Conservation (phyloP, 2,329 filamentous ascomycete genomes). For the Alternaria metachromatica region DNA sequence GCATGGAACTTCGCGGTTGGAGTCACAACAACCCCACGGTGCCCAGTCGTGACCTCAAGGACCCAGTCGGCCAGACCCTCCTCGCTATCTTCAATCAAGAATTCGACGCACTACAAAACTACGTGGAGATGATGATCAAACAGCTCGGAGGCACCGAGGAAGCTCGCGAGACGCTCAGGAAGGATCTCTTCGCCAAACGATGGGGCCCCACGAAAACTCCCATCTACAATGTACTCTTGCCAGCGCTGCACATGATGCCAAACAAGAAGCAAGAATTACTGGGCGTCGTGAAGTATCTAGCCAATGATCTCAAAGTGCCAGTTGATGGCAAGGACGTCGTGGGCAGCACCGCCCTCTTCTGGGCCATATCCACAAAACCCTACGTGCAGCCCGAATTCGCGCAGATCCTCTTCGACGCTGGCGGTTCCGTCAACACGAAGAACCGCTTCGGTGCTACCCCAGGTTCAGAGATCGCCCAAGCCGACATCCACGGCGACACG, state of each 20-base stretch:
- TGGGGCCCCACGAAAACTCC: slow-evolving; percentile 21
- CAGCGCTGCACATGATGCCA: slow-evolving; percentile 10
- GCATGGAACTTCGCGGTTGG: slow-evolving; percentile 24
- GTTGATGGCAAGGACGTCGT: slow-evolving; percentile 18
- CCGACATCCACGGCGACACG: slow-evolving; percentile 16
- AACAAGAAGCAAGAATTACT: slow-evolving; percentile 4
- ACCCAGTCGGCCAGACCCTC: slow-evolving; percentile 15
- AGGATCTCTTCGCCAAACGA: slow-evolving; percentile 14
- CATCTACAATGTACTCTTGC: slow-evolving; percentile 19
- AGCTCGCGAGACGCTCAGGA: slow-evolving; percentile 7
- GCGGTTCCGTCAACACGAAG: slow-evolving; percentile 17
- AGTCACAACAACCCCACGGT: slow-evolving; percentile 7
- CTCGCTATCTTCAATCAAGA: slow-evolving; percentile 4
- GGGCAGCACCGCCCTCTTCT: slow-evolving; percentile 21
- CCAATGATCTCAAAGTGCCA: slow-evolving; percentile 13
- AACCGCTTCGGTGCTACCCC: slow-evolving; percentile 17
- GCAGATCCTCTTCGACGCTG: slow-evolving; percentile 23
- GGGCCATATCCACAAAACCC: slow-evolving; percentile 23
- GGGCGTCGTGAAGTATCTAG: slow-evolving; percentile 15
- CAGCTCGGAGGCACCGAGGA: slow-evolving; percentile 6
- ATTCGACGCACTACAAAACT: slow-evolving; percentile 4
- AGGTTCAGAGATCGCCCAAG: slow-evolving; percentile 20
- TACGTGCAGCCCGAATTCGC: slow-evolving; percentile 19
- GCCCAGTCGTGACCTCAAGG: slow-evolving; percentile 18
- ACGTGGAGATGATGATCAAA: slow-evolving; percentile 7